Evolutionary conservation across 169 alveolate genomes (phyloP), one percentile per base, ranked within the genome.

Genomic region (Eimeria acervulina): DNA sequence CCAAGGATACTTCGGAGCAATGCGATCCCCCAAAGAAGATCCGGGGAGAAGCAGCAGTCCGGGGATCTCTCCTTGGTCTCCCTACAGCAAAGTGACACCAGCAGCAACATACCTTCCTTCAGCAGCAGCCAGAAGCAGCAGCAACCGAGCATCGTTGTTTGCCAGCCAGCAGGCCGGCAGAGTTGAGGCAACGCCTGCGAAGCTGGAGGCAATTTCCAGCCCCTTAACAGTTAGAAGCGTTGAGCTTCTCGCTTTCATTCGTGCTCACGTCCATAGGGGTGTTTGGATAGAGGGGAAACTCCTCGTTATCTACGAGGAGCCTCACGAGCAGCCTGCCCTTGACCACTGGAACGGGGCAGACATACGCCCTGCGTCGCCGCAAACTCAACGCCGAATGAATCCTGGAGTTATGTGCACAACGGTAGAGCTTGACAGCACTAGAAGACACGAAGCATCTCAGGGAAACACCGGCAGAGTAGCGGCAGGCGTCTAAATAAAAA

Each of bases 281-380:
- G 47, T 2, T 4, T 83, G 36, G 91, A 26, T 83, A 76, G 76
- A 66, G 55, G 74, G 72, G 76, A 38, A 51, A 83, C 19, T 51
- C 68, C 74, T 66, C 38, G 31, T 66, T 66, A 31, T 83, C 91
- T 10, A 83, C 74, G 36, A 83, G 59, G 76, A 83, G 17, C 47
- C 74, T 47, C 70, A 83, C 91, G 74, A 40, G 91, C 74, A 83
- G 91, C 76, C 91, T 74, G 52, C 91, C 91, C 51, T 47, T 83
- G 68, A 83, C 91, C 51, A 83, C 59, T 6, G 70, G 91, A 2
- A 83, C 91, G 28, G 91, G 51, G 76, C 91, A 83, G 0, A 55
- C 74, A 21, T 83, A 55, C 17, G 91, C 91, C 44, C 91, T 83
- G 91, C 12, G 74, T 33, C 28, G 23, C 51, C 47, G 33, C 70